Evolutionary conservation across 1,139 yeast species (phyloP), one percentile per base, ranked within the genome.

Genomic region (Yamadazyma kanchanaburiensis): DNA sequence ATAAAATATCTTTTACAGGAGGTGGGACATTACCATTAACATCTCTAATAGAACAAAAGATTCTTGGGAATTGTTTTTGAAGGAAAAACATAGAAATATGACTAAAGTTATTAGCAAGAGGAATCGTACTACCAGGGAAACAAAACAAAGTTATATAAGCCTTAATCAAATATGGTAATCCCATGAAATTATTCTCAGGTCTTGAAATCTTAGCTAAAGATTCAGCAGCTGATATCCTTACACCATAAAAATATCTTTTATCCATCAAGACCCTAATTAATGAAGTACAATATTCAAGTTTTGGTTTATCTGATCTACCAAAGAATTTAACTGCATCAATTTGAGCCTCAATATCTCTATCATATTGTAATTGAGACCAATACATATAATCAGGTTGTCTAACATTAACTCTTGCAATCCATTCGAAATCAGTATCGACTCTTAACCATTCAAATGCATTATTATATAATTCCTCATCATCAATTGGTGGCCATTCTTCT

Each of bases 401-500:
- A 21, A 94, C 78, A 38, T 80, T 72, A 17, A 86, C 66, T 41
- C 74, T 75, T 34, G 95, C 87, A 29, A 94, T 83, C 99, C 99
- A 94, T 54, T 94, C 98, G 49, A 83, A 85, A 55, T 94, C 99
- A 0, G 96, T 89, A 58, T 94, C 99, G 7, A 89, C 87, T 44
- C 99, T 70, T 24, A 94, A 71, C 99, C 99, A 94, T 50, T 94
- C 98, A 58, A 88, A 94, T 0, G 96, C 96, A 51, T 91, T 97
- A 44, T 77, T 78, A 27, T 74, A 68, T 13, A 58, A 42, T 12
- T 50, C 50, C 29, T 80, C 89, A 37, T 84, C 94, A 36, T 80
- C 86, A 24, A 79, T 80, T 33, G 71, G 71, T 2, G 77, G 70
- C 77, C 89, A 83, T 25, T 86, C 95, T 2, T 72, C 71, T 16